These are phyloP conservation scores for Penicillium cinerascens DNA, from an alignment of 495 filamentous ascomycete genomes.

Conservation along the genomic window DNA sequence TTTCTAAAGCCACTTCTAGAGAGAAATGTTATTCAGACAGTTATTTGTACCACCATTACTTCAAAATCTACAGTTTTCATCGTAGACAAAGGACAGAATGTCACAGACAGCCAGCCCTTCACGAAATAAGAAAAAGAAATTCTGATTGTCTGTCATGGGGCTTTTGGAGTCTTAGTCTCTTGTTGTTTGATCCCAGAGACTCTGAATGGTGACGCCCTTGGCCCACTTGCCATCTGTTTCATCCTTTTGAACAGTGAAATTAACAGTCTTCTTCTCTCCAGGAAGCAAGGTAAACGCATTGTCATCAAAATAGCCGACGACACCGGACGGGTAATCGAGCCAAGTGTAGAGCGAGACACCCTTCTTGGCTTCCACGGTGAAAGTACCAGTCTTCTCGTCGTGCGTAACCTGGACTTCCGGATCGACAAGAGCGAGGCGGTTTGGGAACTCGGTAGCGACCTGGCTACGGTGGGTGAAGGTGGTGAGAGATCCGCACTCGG, in stretches of 20 bases:
- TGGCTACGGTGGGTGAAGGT: conserved; percentile 56
- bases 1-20: neutral
- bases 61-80: neutral
- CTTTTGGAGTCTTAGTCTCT: neutral
- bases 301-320: conserved; percentile 57
- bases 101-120: neutral
- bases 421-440: conserved; percentile 52
- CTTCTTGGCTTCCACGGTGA: conserved; percentile 54
- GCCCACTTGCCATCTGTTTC: conserved; percentile 49
- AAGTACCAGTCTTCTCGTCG: conserved; percentile 32
- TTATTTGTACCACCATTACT: neutral
- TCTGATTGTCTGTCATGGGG: neutral
- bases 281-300: conserved; percentile 58
- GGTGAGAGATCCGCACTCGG: conserved; percentile 28
- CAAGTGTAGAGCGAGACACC: conserved; percentile 65
- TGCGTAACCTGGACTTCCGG: conserved; percentile 50
- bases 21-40: neutral
- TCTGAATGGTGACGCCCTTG: conserved; percentile 52
- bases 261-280: conserved; percentile 49
- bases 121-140: neutral
- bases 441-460: conserved; percentile 52
- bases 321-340: conserved; percentile 57
- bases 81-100: neutral
- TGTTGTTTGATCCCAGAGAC: conserved; percentile 62
- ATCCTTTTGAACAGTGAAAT: conserved; percentile 49